Percentiles rank a stretch among this genome's conserved stretches.
Evolutionary conservation across 148 eudicot genomes (phyloP).

Genomic region (Heliamphora exappendiculata): DNA sequence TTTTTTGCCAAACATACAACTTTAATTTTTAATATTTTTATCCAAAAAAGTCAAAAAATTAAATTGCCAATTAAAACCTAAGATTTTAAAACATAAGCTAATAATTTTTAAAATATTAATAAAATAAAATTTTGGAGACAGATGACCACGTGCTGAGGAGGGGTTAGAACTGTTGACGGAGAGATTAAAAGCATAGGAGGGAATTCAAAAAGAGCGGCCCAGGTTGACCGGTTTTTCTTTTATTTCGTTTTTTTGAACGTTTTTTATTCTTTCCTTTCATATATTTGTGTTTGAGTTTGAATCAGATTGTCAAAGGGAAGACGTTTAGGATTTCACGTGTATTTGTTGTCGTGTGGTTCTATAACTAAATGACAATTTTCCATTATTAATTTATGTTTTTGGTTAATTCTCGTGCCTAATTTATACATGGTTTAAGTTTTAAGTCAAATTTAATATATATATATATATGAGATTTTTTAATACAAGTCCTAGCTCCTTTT

Average conservation of each 20-base stretch:
- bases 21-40: no score
- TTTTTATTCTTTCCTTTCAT: not conserved
- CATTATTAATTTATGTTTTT: not conserved
- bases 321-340: not conserved
- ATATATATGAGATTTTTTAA: no score
- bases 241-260: no score
- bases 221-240: not conserved
- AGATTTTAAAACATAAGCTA: no score
- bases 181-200: not conserved
- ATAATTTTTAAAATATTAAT: no score
- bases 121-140: no score
- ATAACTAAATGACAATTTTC: not conserved
- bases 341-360: not conserved
- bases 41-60: no score
- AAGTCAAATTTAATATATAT: no score
- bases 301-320: not conserved
- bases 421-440: not conserved
- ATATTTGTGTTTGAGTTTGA: not conserved
- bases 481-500: no score
- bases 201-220: conserved; percentile 13
- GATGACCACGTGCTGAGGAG: no score
- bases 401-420: conserved; percentile 1
- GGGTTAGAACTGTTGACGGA: not conserved
- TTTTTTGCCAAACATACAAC: no score
- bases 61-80: no score